Conservation (phyloP, 768 basidiomycete species). For the Favolaschia claudopus region DNA sequence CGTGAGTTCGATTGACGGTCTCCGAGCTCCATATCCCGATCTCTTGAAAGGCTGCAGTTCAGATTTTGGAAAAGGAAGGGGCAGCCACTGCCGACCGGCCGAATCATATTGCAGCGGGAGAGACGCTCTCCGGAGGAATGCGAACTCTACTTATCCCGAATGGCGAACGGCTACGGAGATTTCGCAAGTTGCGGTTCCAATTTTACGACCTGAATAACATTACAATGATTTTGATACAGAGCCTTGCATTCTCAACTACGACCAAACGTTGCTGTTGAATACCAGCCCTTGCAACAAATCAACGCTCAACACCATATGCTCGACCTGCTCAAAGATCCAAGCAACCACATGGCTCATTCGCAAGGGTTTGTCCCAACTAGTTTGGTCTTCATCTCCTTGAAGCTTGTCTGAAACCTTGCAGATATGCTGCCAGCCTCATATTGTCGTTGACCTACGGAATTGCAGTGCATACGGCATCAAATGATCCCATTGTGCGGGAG, state of each 20-base stretch:
- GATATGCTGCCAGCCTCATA: constrained; percentile 58
- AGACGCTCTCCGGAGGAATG: constrained; percentile 66
- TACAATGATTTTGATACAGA: constrained; percentile 38
- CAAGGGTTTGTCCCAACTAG: too few species aligned
- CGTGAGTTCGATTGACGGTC: not conserved
- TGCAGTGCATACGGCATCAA: constrained; percentile 43
- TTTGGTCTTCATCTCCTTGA: too few species aligned
- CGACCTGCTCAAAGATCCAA: constrained; percentile 51
- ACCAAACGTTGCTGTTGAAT: constrained; percentile 56
- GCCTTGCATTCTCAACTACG: constrained; percentile 68
- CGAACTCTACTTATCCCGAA: constrained; percentile 61
- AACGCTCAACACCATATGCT: constrained; percentile 52
- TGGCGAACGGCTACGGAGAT: constrained; percentile 66
- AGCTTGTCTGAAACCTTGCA: too few species aligned
- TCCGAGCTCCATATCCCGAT: not conserved
- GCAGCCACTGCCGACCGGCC: constrained; percentile 63
- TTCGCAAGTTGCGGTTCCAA: constrained; percentile 56
- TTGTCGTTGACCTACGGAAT: constrained; percentile 61
- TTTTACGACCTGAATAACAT: too few species aligned
- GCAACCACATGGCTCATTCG: constrained; percentile 61
- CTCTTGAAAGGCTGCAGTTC: constrained; percentile 56
- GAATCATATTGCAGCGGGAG: constrained; percentile 62
- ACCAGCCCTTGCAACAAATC: constrained; percentile 57
- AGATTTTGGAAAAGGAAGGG: constrained; percentile 74
- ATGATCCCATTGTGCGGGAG: constrained; percentile 55